Conservation (phyloP, 1,284 basidiomycete species). For the Trametes versicolor region DNA sequence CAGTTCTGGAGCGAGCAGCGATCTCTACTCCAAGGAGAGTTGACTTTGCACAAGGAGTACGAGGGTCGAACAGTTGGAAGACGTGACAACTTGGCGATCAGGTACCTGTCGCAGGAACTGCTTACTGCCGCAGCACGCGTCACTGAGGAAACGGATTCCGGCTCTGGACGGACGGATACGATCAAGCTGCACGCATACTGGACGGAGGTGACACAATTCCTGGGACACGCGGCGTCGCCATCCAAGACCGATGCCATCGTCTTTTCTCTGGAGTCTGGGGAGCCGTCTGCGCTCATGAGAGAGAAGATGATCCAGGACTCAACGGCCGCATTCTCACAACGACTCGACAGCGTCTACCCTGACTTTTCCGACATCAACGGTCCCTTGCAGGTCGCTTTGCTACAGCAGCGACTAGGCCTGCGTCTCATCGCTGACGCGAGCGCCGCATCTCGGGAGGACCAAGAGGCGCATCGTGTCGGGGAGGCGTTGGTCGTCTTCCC, state of each 20-base stretch:
- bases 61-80: conserved; percentile 76
- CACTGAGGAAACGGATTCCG: conserved; percentile 36
- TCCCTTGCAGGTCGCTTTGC: conserved; percentile 73
- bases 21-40: conserved; percentile 58
- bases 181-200: conserved; percentile 80
- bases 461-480: conserved; percentile 34
- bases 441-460: conserved; percentile 12
- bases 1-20: conserved; percentile 62
- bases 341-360: conserved; percentile 63
- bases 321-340: conserved; percentile 68
- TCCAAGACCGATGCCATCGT: conserved; percentile 57
- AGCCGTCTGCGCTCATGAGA: conserved; percentile 53
- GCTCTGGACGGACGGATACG: conserved; percentile 54
- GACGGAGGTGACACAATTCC: conserved; percentile 83
- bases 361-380: conserved; percentile 77
- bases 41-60: conserved; percentile 64
- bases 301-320: conserved; percentile 76
- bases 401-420: conserved; percentile 81
- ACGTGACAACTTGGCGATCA: conserved; percentile 57
- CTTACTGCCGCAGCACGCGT: conserved; percentile 38
- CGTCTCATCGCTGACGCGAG: conserved; percentile 57
- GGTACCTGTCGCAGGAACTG: conserved; percentile 55
- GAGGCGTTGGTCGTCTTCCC: conserved; percentile 64
- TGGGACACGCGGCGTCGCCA: conserved; percentile 59
- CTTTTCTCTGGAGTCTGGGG: conserved; percentile 46